Percentiles rank a stretch among this genome's conserved stretches.
Evolutionary conservation across 2,329 filamentous ascomycete species (phyloP).

Genomic region (Malbranchea cinnamomea): DNA sequence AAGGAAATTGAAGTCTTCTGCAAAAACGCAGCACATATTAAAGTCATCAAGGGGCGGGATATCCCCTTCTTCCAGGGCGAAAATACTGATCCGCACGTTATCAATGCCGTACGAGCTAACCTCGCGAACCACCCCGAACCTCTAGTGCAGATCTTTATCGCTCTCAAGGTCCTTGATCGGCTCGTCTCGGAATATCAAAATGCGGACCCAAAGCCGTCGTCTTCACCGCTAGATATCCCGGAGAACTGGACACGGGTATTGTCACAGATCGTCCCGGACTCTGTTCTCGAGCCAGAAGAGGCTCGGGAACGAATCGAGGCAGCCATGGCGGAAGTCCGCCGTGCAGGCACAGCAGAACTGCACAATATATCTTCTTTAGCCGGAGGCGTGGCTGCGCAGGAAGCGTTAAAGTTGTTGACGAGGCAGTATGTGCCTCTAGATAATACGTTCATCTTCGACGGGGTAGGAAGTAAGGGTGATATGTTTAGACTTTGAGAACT

Average conservation of each 20-base stretch:
- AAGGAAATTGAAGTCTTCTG: conserved; percentile 82
- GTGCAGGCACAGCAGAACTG: conserved; percentile 69
- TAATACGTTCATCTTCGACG: conserved; percentile 49
- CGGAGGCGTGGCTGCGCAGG: conserved; percentile 90
- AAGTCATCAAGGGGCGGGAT: conserved; percentile 56
- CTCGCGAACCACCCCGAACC: conserved; percentile 38
- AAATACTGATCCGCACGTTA: conserved; percentile 26
- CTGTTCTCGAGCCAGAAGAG: conserved; percentile 29
- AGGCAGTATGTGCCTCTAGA: conserved; percentile 51
- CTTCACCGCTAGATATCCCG: conserved; percentile 19
- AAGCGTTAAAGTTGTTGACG: conserved; percentile 73
- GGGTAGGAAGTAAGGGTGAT: conserved; percentile 39
- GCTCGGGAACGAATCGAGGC: conserved; percentile 37
- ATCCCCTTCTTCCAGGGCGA: conserved; percentile 33
- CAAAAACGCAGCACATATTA: conserved; percentile 87
- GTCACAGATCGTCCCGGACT: conserved; percentile 12
- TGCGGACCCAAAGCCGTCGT: conserved; percentile 6
- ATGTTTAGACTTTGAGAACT: conserved; percentile 37
- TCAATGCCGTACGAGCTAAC: conserved; percentile 26
- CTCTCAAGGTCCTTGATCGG: conserved; percentile 35
- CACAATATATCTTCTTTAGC: conserved; percentile 82
- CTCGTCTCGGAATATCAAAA: conserved; percentile 41
- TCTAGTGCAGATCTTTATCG: conserved; percentile 54
- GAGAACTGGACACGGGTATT: conserved; percentile 16
- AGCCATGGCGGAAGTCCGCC: conserved; percentile 51